These are phyloP conservation scores for Arachis hypogaea DNA, from an alignment of 306 rosid genomes.

Conservation along the genomic window DNA sequence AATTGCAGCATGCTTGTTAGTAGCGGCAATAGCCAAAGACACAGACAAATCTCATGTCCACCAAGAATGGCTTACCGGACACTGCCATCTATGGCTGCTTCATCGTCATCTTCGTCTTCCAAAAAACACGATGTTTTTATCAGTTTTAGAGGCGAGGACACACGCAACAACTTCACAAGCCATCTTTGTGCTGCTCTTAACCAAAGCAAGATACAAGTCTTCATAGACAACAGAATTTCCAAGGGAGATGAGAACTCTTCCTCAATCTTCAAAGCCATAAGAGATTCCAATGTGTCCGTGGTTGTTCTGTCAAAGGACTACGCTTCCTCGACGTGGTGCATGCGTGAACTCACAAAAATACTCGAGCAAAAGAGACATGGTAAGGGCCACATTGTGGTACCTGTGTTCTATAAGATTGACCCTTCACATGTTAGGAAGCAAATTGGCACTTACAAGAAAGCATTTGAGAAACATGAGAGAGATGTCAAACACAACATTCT, in stretches of 20 bases:
- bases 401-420: conserved; percentile 36
- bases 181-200: conserved; percentile 24
- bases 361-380: conserved; percentile 9
- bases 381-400: conserved; percentile 8
- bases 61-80: conserved; percentile 15
- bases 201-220: conserved; percentile 21
- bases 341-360: conserved; percentile 29
- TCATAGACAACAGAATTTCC: conserved; percentile 26
- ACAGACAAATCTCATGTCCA: conserved; percentile 24
- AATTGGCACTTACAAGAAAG: conserved; percentile 17
- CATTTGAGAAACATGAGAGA: conserved; percentile 26
- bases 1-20: neutral
- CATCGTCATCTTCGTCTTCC: neutral
- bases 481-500: conserved; percentile 17
- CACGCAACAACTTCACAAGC: conserved; percentile 31
- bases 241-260: conserved; percentile 29
- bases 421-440: conserved; percentile 35
- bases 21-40: neutral
- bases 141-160: conserved; percentile 38
- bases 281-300: conserved; percentile 12
- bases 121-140: conserved; percentile 28
- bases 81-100: neutral
- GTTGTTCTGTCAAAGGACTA: conserved; percentile 34
- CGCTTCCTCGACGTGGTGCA: conserved; percentile 34
- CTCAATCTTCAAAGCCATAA: conserved; percentile 26